Base-by-base conservation (phyloP, 1,139 yeast genomes). In the Blastobotrys raffinosifermentans region DNA sequence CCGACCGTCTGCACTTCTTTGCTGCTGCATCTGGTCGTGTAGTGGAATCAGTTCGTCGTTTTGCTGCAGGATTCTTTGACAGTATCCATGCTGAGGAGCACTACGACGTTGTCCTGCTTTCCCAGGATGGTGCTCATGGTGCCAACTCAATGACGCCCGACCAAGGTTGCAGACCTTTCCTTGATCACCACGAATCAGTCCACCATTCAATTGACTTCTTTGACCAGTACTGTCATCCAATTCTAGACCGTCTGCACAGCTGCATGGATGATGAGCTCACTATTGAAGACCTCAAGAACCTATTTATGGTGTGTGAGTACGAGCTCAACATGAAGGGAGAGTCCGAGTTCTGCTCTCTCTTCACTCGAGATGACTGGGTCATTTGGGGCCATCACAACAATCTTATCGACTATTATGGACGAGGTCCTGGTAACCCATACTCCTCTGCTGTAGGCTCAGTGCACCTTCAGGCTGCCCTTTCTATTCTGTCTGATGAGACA, bases 271-370 rank as follows among this genome's bases (percentile, higher is more conserved):
- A 8, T 13, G 30, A 31, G 16, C 29, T 34, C 22, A 20, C 26
- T 11, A 14, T 15, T 14, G 32, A 34, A n/a, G 32, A 34, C 16
- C 3, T 34, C n/a, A 18, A 16, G 11, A 27, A 26, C 32, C 48
- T 73, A 46, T 60, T 69, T 46, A 57, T 60, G 33, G 58, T 70
- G 58, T 75, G 80, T 56, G 77, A 74, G 2, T 76, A 63, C 52
- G 81, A 74, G 51, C 55, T 74, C 44, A 70, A 70, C 47, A 72
- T 65, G 15, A 59, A 59, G 27, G 80, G 79, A 3, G 44, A 56
- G 19, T 66, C 77, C 4, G 65, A 66, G 9, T 65, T 74, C 41
- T 72, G 80, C 53, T 61, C 65, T 26, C 58, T 74, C n/a, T 69
- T 77, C 59, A 68, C 73, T 38, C 61, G 64, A 35, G 70, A 70